Evolutionary conservation across 148 eudicot genomes (phyloP), one percentile per base, ranked within the genome.

Genomic region (Selenicereus undatus): DNA sequence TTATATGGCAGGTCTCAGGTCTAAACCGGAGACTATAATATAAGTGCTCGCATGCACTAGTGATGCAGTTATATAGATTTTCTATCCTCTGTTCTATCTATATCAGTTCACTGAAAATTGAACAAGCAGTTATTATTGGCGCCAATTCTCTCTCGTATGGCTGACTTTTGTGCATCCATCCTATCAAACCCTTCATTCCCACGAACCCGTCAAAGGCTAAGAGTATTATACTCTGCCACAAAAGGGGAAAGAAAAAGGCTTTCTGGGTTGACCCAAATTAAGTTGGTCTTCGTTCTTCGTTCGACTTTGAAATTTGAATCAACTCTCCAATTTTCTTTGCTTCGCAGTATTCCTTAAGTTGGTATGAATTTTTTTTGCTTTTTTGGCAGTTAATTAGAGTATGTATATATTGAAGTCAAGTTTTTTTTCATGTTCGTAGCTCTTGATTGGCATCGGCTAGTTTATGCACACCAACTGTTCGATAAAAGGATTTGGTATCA

Each of bases 391-490:
- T 51, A 27, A 50, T 51, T 22, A 75, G 51, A 75, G 27, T 2
- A 75, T 16, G 29, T 2, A 51, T 16, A 75, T 39, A 39, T 39
- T 39, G 20, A 26, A 64, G 29, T 26, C 68, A 1, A 8, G 68
- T 64, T n/a, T 24, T 21, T n/a, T 8, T 64, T 64, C 62, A n/a
- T 64, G 68, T 22, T 64, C 9, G 8, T 4, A 24, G 2, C 26
- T 66, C 68, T 27, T 66, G 71, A 26, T 26, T 27, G 27, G 71
- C 71, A 27, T 66, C 36, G 10, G 2, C 35, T 66, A 32, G 71
- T 77, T n/a, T 36, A 27, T 77, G 79, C 42, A 14, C 79, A 77
- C 50, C 68, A 77, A 39, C 71, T 60, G 79, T 76, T 76, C 39
- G 71, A 58, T 56, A 26, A 66, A 66, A 66, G 68, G 68, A 64